Percentiles rank a stretch among this genome's conserved stretches.
phyloP scores from a whole-genome alignment of 805 yeast genomes.

The Starmerella vitae region DNA sequence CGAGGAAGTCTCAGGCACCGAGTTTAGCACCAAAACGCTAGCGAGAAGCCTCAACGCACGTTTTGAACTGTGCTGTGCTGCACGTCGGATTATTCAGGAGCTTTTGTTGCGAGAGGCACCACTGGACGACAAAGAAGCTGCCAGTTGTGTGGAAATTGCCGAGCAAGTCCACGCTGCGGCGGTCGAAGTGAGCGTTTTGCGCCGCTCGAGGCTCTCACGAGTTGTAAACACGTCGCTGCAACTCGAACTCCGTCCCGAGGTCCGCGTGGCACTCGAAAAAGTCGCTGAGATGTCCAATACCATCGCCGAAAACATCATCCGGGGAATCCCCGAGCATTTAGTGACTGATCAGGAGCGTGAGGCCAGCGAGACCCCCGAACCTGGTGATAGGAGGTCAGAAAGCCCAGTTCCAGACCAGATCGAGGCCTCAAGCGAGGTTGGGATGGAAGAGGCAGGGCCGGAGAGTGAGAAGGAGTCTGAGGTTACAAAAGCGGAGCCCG shows the following conservation, averaged over 20 bases:
- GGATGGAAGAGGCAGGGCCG: no score
- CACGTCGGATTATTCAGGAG: constrained; percentile 8
- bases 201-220: constrained; percentile 17
- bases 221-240: constrained; percentile 11
- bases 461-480: no score
- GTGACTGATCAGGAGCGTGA: constrained; percentile 16
- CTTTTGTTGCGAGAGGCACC: constrained; percentile 1
- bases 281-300: constrained; percentile 15
- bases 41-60: constrained; percentile 16
- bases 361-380: no score
- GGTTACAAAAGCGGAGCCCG: no score
- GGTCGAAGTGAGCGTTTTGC: constrained; percentile 19
- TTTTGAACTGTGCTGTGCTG: constrained; percentile 8
- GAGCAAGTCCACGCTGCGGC: constrained; percentile 13
- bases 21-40: constrained; percentile 2
- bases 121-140: not conserved
- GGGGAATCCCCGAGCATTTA: constrained; percentile 21
- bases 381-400: no score
- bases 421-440: no score
- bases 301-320: constrained; percentile 19
- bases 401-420: no score
- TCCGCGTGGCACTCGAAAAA: constrained; percentile 4
- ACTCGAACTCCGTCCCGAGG: constrained; percentile 1
- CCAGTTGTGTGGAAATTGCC: constrained; percentile 3
- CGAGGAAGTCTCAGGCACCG: not conserved